Evolutionary conservation across 1,284 basidiomycete species (phyloP).

Genomic region (Earliella scabrosa): DNA sequence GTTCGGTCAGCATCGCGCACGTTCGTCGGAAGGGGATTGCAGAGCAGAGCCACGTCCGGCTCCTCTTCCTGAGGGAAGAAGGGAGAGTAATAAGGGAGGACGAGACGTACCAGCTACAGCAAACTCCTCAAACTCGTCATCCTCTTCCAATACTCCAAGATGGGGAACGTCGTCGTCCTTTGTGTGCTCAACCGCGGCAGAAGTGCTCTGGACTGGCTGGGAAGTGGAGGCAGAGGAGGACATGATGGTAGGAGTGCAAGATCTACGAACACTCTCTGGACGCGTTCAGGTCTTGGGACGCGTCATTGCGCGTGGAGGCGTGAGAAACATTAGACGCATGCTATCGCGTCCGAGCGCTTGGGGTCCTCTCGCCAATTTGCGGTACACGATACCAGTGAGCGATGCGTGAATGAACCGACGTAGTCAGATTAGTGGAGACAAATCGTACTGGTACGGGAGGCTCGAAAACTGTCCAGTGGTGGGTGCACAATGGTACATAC

Average conservation of each 20-base stretch:
- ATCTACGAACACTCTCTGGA: not conserved
- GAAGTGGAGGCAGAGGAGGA: constrained; percentile 41
- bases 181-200: constrained; percentile 39
- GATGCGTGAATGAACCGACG: too few relatives aligned
- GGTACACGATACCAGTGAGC: too few relatives aligned
- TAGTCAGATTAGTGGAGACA: too few relatives aligned
- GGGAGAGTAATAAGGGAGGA: not conserved
- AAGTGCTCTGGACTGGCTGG: constrained; percentile 36
- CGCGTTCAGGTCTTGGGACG: constrained; percentile 20
- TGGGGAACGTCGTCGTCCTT: constrained; percentile 52
- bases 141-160: constrained; percentile 80
- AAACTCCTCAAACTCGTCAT: constrained; percentile 87
- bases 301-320: constrained; percentile 28
- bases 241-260: constrained; percentile 25
- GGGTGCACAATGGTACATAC: too few relatives aligned
- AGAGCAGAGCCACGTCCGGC: too few relatives aligned
- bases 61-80: not conserved
- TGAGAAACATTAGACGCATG: constrained; percentile 22
- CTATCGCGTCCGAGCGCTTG: constrained; percentile 1
- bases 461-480: too few relatives aligned
- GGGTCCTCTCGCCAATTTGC: too few relatives aligned
- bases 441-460: too few relatives aligned
- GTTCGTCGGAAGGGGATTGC: not conserved
- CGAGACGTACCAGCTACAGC: constrained; percentile 61
- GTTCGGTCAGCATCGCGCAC: not conserved